Conservation (phyloP, 768 basidiomycete genomes). For the Cystoderma amianthinum region DNA sequence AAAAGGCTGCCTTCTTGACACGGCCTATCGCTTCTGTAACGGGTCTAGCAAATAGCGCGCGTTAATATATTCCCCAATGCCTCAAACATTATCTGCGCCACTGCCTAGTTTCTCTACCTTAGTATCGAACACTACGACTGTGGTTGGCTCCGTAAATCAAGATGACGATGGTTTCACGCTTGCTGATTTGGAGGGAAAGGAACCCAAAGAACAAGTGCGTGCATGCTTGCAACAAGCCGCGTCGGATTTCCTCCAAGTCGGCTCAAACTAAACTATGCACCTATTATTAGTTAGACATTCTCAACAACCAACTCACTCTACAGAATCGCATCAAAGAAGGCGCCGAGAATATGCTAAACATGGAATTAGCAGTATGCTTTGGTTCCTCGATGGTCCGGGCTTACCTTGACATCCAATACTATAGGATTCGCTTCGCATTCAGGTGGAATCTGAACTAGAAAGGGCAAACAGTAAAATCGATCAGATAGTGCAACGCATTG, state of each 20-base stretch:
- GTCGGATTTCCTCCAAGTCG: not conserved
- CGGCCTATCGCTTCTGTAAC: not conserved
- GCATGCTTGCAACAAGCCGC: too few relatives aligned
- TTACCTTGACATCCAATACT: slow-evolving; percentile 4
- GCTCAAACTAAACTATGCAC: not conserved
- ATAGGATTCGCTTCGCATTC: slow-evolving; percentile 43
- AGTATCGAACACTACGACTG: not conserved
- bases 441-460: slow-evolving; percentile 74
- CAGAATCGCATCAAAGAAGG: slow-evolving; percentile 87
- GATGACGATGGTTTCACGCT: slow-evolving; percentile 17
- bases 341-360: slow-evolving; percentile 82
- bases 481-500: slow-evolving; percentile 52
- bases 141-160: not conserved
- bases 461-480: slow-evolving; percentile 72
- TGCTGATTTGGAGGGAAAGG: slow-evolving; percentile 39
- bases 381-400: slow-evolving; percentile 1
- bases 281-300: slow-evolving; percentile 47
- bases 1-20: too few relatives aligned
- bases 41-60: too few relatives aligned
- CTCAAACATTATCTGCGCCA: not conserved
- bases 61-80: too few relatives aligned
- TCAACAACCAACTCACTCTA: slow-evolving; percentile 63
- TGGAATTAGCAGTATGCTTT: slow-evolving; percentile 44
- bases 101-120: not conserved
- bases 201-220: slow-evolving; percentile 36